Evolutionary conservation across 768 basidiomycete species (phyloP), one percentile per base, ranked within the genome.

Genomic region (Cystobasidium tubakii): DNA sequence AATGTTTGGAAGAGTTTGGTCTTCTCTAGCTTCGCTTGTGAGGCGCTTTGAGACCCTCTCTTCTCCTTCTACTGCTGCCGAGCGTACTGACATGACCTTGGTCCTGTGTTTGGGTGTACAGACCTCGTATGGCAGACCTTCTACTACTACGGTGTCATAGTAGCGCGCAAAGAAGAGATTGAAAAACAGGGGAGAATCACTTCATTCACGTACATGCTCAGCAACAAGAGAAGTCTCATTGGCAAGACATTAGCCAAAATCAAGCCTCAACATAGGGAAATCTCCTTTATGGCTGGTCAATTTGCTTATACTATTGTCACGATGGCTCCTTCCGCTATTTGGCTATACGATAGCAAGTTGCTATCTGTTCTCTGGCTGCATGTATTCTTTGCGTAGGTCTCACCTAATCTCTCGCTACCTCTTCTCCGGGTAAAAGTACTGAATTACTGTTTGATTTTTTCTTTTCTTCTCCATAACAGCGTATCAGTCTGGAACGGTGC

Each of bases 111-210:
- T 27, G 33, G 53, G 39, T 21, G 19, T 17, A 54, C 76, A 98
- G 94, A 96, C 81, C 83, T 91, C 42, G 85, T 90, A 39, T 98
- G 95, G 95, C 95, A 98, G 83, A 79, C 88, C 34, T 81, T 92
- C 33, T 98, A 98, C 79, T 97, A 91, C 89, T 95, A 96, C 87
- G 91, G 95, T 81, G 86, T 98, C 63, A 86, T 95, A 50, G 85
- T 95, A 74, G 89, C 95, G 75, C 88, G 92, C 31, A 88, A 89
- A 69, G 87, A 85, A 44, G 96, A 97, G 84, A 92, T 98, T 74
- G 86, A 88, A 77, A 93, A 93, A 6, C 93, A 94, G 0, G 87
- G 93, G 80, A 86, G 95, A 15, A 89, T 90, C 13, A 97, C 93
- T 1, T 92, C 90, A 0, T 90, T 97, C 81, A 88, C 90, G 0